Conservation (phyloP, 352 stramenopile genomes). For the Aphanomyces euteiches region DNA sequence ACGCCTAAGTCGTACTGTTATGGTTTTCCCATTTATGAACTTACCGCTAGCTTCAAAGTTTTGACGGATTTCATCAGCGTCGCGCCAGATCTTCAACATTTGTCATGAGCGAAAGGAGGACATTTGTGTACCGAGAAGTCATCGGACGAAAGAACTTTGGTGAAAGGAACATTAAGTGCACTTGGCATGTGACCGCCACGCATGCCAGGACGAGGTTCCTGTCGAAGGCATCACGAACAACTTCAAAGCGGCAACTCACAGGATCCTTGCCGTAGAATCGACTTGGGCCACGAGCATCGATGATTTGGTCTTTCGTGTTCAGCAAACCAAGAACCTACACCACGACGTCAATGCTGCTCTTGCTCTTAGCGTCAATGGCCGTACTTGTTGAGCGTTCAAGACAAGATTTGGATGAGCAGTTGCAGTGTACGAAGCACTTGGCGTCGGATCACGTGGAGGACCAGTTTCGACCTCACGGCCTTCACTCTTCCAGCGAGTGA, state of each 20-base stretch:
- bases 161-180: constrained; percentile 89
- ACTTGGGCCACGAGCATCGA: constrained; percentile 84
- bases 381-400: constrained; percentile 53
- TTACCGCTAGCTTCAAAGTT: constrained; percentile 71
- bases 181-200: constrained; percentile 90
- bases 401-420: constrained; percentile 47
- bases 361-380: not conserved
- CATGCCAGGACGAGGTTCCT: constrained; percentile 90
- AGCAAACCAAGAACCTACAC: constrained; percentile 53
- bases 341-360: not conserved
- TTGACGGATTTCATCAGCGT: constrained; percentile 65
- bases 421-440: constrained; percentile 44
- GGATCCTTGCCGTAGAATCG: constrained; percentile 87
- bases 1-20: constrained; percentile 37
- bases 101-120: constrained; percentile 44
- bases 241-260: constrained; percentile 32
- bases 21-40: not conserved
- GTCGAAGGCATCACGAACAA: not conserved
- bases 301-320: constrained; percentile 67
- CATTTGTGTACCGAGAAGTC: constrained; percentile 66
- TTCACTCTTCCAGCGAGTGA: constrained; percentile 71
- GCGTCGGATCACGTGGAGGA: constrained; percentile 33
- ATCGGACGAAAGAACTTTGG: constrained; percentile 73
- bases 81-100: constrained; percentile 55
- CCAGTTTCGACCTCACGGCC: constrained; percentile 42